Base-by-base conservation (phyloP, 257 asterid species). In the Fraxinus pennsylvanica region DNA sequence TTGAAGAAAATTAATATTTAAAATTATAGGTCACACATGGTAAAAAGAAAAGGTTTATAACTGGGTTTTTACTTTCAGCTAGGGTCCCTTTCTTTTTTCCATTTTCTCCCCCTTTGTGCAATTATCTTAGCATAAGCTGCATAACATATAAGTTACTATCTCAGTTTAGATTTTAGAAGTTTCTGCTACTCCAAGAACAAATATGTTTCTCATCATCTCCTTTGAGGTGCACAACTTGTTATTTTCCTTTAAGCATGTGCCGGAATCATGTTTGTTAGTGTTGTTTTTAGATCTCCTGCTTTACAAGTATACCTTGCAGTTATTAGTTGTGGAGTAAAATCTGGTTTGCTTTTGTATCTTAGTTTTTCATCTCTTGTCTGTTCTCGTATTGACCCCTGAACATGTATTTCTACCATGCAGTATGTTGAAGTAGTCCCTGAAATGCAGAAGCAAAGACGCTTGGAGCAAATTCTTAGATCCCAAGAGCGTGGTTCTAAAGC, bases 381-480 rank as follows among this genome's bases (percentile, higher is more conserved):
- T 25, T 25, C 69, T 8, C 8, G 6, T 3, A 12, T 25, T 63
- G 69, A 22, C 19, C 59, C 52, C 75, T 27, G 79, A 65, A 29
- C 38, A 61, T 50, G 38, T 54, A 38, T 47, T 71, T 70, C 35
- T 75, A 57, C 45, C 36, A 22, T 83, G 82, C 92, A 94, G 99
- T 88, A 88, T 84, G 95, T 94, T 68, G 99, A 94, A 88, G 77
- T 89, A 33, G 97, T 94, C 80, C 99, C 97, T 59, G 97, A 88
- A 84, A 85, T 89, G 93, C 96, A 92, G 88, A 94, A 92, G 89
- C 97, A 94, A 82, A 91, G 96, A 81, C 95, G 99, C 54, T 74
- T 94, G 81, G 99, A 94, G 79, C 98, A 94, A 86, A 94, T 94
- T 82, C 92, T 94, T 78, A 86, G 95, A 87, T 91, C 97, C 69